Percentiles rank a stretch among this genome's conserved stretches.
phyloP scores from a whole-genome alignment of 2,329 filamentous ascomycete species.

The Mariannaea sp. region DNA sequence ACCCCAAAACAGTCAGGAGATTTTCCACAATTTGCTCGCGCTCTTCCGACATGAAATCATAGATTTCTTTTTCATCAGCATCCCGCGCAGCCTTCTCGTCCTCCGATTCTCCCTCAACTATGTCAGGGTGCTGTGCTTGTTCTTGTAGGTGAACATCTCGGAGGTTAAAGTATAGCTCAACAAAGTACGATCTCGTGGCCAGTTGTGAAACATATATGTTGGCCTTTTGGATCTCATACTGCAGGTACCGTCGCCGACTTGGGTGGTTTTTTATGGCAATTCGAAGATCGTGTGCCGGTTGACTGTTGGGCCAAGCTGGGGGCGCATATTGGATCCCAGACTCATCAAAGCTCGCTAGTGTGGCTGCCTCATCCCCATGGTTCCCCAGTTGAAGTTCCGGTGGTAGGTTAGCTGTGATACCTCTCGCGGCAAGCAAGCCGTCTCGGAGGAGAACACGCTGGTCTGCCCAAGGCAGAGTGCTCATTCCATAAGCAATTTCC shows the following conservation, averaged over 20 bases:
- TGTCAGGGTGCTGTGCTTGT: slow-evolving; percentile 45
- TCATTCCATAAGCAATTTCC: slow-evolving; percentile 81
- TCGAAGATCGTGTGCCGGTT: slow-evolving; percentile 56
- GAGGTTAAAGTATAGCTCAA: slow-evolving; percentile 83
- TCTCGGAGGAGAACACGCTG: slow-evolving; percentile 75
- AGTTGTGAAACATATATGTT: slow-evolving; percentile 86
- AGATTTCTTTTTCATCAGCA: slow-evolving; percentile 54
- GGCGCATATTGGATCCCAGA: slow-evolving; percentile 57
- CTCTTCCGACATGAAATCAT: slow-evolving; percentile 72
- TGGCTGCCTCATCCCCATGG: slow-evolving; percentile 43
- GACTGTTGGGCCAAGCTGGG: slow-evolving; percentile 52
- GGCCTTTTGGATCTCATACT: slow-evolving; percentile 89
- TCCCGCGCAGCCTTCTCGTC: slow-evolving; percentile 46
- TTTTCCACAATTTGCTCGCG: slow-evolving; percentile 82
- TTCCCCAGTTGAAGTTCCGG: slow-evolving; percentile 66
- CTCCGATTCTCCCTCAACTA: slow-evolving; percentile 44
- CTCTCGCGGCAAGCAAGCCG: slow-evolving; percentile 72
- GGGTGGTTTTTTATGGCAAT: slow-evolving; percentile 55
- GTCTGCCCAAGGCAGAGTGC: slow-evolving; percentile 76
- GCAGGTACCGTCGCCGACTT: slow-evolving; percentile 60
- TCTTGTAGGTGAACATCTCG: slow-evolving; percentile 66
- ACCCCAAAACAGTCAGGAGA: slow-evolving; percentile 73
- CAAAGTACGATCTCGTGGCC: slow-evolving; percentile 80
- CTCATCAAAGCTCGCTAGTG: slow-evolving; percentile 50
- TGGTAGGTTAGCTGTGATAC: slow-evolving; percentile 69